Conservation (phyloP, 768 basidiomycete genomes). For the Paxillus rubicundulus region DNA sequence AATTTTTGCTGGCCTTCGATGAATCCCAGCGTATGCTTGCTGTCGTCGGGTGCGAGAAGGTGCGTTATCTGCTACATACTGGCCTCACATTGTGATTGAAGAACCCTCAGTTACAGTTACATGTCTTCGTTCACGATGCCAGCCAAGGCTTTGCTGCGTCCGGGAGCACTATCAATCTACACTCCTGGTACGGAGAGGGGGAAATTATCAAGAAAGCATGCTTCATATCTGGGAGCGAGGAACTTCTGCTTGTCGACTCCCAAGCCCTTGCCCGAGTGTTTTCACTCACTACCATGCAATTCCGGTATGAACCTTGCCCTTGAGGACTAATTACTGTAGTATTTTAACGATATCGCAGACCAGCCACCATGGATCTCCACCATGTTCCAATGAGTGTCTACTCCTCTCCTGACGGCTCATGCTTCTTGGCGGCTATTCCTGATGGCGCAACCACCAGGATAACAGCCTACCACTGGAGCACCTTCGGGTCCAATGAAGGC, state of each 20-base stretch:
- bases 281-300: slow-evolving; percentile 53
- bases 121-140: slow-evolving; percentile 52
- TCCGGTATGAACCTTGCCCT: slow-evolving; percentile 38
- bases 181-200: slow-evolving; percentile 44
- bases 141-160: slow-evolving; percentile 40
- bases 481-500: slow-evolving; percentile 53
- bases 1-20: slow-evolving; percentile 48
- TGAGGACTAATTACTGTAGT: neutral
- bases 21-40: slow-evolving; percentile 50
- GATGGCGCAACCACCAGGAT: slow-evolving; percentile 20
- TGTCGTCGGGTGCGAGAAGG: slow-evolving; percentile 44
- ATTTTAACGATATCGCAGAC: slow-evolving; percentile 29
- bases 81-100: neutral
- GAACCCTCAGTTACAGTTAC: slow-evolving; percentile 33
- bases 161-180: slow-evolving; percentile 43
- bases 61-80: slow-evolving; percentile 8
- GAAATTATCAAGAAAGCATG: slow-evolving; percentile 36
- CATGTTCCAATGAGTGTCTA: slow-evolving; percentile 32
- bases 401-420: slow-evolving; percentile 56
- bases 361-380: slow-evolving; percentile 43
- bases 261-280: slow-evolving; percentile 45
- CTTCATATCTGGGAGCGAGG: slow-evolving; percentile 52
- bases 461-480: slow-evolving; percentile 52
- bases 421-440: slow-evolving; percentile 38
- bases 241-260: slow-evolving; percentile 50